Percentiles rank a stretch among this genome's conserved stretches.
Conservation (phyloP, 2,329 filamentous ascomycete genomes). For the Calonectria pseudoturangicola region DNA sequence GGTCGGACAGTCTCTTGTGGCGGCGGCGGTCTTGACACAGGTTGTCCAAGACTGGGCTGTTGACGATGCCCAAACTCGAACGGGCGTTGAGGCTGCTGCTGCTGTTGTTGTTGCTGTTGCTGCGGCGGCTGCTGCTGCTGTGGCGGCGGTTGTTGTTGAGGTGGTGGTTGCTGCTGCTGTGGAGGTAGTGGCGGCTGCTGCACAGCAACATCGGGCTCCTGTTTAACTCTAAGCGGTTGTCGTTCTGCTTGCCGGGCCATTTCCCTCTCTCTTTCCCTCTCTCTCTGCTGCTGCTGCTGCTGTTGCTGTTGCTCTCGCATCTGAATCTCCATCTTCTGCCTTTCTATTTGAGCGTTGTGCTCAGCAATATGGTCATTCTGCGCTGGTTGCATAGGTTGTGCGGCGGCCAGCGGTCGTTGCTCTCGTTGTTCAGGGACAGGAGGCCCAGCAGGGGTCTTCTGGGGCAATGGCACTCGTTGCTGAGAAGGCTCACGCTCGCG, state of each 20-base stretch:
- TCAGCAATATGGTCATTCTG: conserved; percentile 60
- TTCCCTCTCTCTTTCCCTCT: conserved; percentile 37
- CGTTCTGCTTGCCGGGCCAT: conserved; percentile 55
- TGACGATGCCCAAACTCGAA: conserved; percentile 68
- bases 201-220: conserved; percentile 67
- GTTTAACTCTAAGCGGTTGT: conserved; percentile 65
- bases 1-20: conserved; percentile 66
- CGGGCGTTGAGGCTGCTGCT: conserved; percentile 59
- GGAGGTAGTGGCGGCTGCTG: background rate
- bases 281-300: conserved; percentile 44
- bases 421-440: conserved; percentile 60
- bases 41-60: conserved; percentile 61
- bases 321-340: conserved; percentile 58
- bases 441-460: conserved; percentile 59
- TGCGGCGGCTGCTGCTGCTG: background rate
- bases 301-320: conserved; percentile 55
- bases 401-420: conserved; percentile 58
- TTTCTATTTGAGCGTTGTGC: conserved; percentile 56
- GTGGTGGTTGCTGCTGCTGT: background rate
- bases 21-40: conserved; percentile 61
- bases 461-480: conserved; percentile 63
- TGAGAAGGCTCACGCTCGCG: conserved; percentile 52
- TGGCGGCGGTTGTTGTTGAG: background rate
- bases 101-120: background rate
- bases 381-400: conserved; percentile 59